Evolutionary conservation across 352 stramenopile genomes (phyloP).

Genomic region (Phytophthora palmivora): DNA sequence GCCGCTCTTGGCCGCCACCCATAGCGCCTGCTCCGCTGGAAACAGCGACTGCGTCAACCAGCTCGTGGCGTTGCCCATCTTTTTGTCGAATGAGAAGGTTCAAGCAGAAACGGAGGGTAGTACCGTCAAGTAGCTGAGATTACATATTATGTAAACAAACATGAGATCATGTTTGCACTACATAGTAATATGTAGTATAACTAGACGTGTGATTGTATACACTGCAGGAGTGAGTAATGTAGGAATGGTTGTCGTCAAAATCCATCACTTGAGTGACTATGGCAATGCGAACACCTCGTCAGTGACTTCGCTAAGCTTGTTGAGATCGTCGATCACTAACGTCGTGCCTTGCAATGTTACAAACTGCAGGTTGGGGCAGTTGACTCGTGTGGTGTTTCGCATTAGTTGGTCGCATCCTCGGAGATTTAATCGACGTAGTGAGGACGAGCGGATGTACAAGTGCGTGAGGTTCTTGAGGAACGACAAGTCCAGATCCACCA

Average conservation of each 20-base stretch:
- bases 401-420: conserved; percentile 52
- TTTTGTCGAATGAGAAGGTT: conserved; percentile 17
- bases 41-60: conserved; percentile 79
- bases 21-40: conserved; percentile 78
- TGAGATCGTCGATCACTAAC: conserved; percentile 49
- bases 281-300: conserved; percentile 26
- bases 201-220: no score
- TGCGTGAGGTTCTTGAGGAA: conserved; percentile 67
- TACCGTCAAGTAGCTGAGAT: conserved; percentile 1
- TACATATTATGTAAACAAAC: no score
- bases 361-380: conserved; percentile 50
- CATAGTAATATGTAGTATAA: no score
- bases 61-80: conserved; percentile 79
- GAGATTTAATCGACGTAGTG: conserved; percentile 52
- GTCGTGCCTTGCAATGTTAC: conserved; percentile 54
- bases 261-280: conserved; percentile 18
- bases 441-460: conserved; percentile 55
- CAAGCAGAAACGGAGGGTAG: neutral
- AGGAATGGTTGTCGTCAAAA: conserved; percentile 31
- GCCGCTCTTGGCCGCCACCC: conserved; percentile 78
- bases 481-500: conserved; percentile 59
- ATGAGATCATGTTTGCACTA: no score
- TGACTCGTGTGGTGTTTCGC: conserved; percentile 39
- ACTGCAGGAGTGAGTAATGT: neutral
- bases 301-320: conserved; percentile 18